Conservation (phyloP, 1,284 basidiomycete species). For the Porogramme epimiltina region DNA sequence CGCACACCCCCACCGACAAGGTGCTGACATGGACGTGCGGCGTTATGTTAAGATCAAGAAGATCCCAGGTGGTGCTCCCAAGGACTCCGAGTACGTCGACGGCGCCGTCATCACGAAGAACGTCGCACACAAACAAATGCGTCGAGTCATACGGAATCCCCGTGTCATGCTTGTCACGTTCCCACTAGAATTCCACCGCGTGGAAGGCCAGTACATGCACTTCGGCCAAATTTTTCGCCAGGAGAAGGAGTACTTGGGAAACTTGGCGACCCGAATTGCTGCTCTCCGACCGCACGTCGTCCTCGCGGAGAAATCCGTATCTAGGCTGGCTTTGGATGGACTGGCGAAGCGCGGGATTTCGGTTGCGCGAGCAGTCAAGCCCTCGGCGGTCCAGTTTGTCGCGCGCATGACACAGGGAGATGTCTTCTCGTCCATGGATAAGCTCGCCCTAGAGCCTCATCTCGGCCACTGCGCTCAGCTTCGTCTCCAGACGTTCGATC, state of each 20-base stretch:
- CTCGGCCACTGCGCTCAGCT: conserved; percentile 91
- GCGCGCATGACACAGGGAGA: conserved; percentile 95
- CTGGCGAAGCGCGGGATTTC: conserved; percentile 87
- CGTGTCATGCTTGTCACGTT: conserved; percentile 97
- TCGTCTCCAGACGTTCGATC: conserved; percentile 92
- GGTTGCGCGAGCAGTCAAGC: conserved; percentile 90
- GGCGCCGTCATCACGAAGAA: conserved; percentile 99
- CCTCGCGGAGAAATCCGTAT: conserved; percentile 91
- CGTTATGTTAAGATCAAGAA: conserved; percentile 99
- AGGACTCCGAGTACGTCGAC: conserved; percentile 95
- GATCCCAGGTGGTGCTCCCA: conserved; percentile 90
- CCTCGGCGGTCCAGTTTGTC: conserved; percentile 85
- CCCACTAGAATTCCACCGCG: conserved; percentile 92
- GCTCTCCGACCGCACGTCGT: conserved; percentile 92
- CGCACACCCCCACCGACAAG: conserved; percentile 71
- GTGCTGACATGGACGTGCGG: conserved; percentile 93
- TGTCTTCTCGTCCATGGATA: conserved; percentile 94
- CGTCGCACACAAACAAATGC: conserved; percentile 92
- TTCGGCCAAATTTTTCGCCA: conserved; percentile 92
- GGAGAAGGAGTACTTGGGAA: conserved; percentile 93
- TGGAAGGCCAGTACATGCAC: conserved; percentile 93
- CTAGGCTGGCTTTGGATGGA: conserved; percentile 89
- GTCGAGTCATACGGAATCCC: conserved; percentile 71
- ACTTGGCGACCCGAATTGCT: conserved; percentile 87
- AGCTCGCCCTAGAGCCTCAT: conserved; percentile 87